These are phyloP conservation scores for Gonium pectorale DNA, from an alignment of 139 green algal species.

Conservation along the genomic window DNA sequence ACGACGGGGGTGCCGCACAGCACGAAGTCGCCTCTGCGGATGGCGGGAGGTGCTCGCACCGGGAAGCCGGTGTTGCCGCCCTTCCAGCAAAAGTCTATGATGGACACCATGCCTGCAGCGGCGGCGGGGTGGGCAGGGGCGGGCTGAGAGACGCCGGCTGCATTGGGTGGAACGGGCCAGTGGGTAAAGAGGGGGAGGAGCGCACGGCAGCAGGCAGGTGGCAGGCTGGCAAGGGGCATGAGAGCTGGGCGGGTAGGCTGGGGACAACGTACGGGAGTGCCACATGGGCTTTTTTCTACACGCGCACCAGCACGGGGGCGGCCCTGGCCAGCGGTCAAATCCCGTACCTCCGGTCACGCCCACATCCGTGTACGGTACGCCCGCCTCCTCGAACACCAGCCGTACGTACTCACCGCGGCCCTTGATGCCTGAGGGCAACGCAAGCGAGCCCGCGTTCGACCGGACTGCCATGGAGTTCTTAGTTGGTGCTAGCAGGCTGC, in stretches of 20 bases:
- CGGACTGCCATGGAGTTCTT: too few relatives aligned
- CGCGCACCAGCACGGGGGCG: too few relatives aligned
- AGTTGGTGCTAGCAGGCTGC: too few relatives aligned
- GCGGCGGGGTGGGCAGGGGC: neutral
- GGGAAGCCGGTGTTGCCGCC: slow-evolving; percentile 57
- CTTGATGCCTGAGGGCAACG: slow-evolving; percentile 59
- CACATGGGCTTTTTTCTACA: too few relatives aligned
- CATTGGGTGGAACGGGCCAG: too few relatives aligned
- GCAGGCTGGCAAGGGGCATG: too few relatives aligned
- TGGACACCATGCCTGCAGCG: slow-evolving; percentile 39
- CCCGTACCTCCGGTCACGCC: neutral
- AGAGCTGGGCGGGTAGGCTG: too few relatives aligned
- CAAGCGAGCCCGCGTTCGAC: too few relatives aligned
- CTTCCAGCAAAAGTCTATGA: slow-evolving; percentile 55
- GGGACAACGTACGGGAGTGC: too few relatives aligned
- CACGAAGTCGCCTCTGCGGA: slow-evolving; percentile 52
- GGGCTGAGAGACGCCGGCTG: neutral
- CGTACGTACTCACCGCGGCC: slow-evolving; percentile 65
- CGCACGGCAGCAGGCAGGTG: too few relatives aligned
- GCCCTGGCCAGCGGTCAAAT: too few relatives aligned
- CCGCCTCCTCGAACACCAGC: slow-evolving; percentile 62
- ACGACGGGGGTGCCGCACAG: slow-evolving; percentile 19
- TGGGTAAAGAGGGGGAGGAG: too few relatives aligned
- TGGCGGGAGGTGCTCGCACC: slow-evolving; percentile 45
- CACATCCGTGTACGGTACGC: slow-evolving; percentile 54